Conservation (phyloP, 129 eudicot genomes). For the Flaveria ramosissima region DNA sequence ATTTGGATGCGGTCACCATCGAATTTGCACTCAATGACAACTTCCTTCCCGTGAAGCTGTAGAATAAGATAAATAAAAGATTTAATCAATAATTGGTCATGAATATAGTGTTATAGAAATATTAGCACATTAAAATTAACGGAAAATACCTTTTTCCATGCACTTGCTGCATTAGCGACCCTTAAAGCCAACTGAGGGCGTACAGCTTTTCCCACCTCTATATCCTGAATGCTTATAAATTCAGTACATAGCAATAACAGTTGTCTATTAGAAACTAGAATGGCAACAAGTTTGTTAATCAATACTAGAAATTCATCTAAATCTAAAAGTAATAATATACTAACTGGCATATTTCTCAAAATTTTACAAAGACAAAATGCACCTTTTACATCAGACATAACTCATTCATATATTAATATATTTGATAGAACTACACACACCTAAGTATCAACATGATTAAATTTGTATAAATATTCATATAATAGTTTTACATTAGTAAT, state of each 20-base stretch:
- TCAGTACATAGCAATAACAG: neutral
- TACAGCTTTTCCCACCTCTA: constrained; percentile 95
- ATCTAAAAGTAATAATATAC: neutral
- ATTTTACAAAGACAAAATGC: constrained; percentile 1
- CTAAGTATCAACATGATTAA: neutral
- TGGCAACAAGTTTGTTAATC: neutral
- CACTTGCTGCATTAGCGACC: constrained; percentile 67
- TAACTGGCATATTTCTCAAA: neutral
- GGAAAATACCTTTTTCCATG: constrained; percentile 83
- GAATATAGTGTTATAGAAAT: neutral
- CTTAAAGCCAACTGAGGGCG: constrained; percentile 91
- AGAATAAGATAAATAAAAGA: constrained; percentile 16
- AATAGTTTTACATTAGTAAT: neutral
- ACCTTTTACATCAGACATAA: neutral
- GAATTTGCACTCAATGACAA: constrained; percentile 90
- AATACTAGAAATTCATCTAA: constrained; percentile 1
- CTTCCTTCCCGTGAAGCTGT: constrained; percentile 95
- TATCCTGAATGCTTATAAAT: constrained; percentile 52
- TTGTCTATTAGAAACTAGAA: neutral
- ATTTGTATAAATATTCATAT: neutral
- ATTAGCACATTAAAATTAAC: neutral
- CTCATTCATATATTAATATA: neutral
- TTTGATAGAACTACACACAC: neutral
- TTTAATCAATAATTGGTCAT: neutral
- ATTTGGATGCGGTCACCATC: constrained; percentile 98